Conservation (phyloP, 2,329 filamentous ascomycete genomes). For the Escovopsis weberi region DNA sequence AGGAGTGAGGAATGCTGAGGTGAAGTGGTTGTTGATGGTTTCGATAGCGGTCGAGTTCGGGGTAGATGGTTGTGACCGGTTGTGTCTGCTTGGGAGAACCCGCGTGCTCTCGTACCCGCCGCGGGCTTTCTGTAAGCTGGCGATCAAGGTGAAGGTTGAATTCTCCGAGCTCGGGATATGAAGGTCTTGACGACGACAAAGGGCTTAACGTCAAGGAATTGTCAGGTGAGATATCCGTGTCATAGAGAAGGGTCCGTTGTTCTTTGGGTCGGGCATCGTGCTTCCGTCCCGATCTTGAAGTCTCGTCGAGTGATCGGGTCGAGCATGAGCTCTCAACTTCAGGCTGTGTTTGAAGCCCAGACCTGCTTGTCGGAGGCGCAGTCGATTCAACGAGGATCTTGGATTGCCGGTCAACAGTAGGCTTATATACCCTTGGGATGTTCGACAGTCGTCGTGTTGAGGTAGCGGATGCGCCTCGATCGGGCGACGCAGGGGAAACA, state of each 20-base stretch:
- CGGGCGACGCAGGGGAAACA: conserved; percentile 8
- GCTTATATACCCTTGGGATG: conserved; percentile 11
- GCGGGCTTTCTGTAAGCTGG: conserved; percentile 27
- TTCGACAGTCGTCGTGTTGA: conserved; percentile 12
- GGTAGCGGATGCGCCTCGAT: conserved; percentile 11
- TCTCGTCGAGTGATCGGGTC: conserved; percentile 20
- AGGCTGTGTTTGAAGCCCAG: conserved; percentile 6
- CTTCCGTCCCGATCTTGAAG: conserved; percentile 22
- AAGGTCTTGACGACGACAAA: conserved; percentile 15
- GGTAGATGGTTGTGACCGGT: conserved; percentile 36
- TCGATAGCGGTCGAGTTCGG: conserved; percentile 48
- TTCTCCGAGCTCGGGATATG: conserved; percentile 1
- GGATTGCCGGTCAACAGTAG: conserved; percentile 23
- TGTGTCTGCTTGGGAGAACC: conserved; percentile 24
- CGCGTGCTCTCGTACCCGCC: conserved; percentile 25
- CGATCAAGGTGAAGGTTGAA: conserved; percentile 25
- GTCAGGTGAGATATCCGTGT: conserved; percentile 17
- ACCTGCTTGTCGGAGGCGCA: conserved; percentile 21
- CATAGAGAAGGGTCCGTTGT: conserved; percentile 30
- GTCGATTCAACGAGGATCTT: conserved; percentile 19
- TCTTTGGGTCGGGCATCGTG: conserved; percentile 30
- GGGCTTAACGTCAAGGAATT: conserved; percentile 26
- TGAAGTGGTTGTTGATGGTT: conserved; percentile 25
- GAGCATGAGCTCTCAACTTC: conserved; percentile 16
- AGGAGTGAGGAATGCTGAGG: conserved; percentile 35